These are phyloP conservation scores for Daedaleopsis nitida DNA, from an alignment of 768 basidiomycete genomes.

Conservation along the genomic window DNA sequence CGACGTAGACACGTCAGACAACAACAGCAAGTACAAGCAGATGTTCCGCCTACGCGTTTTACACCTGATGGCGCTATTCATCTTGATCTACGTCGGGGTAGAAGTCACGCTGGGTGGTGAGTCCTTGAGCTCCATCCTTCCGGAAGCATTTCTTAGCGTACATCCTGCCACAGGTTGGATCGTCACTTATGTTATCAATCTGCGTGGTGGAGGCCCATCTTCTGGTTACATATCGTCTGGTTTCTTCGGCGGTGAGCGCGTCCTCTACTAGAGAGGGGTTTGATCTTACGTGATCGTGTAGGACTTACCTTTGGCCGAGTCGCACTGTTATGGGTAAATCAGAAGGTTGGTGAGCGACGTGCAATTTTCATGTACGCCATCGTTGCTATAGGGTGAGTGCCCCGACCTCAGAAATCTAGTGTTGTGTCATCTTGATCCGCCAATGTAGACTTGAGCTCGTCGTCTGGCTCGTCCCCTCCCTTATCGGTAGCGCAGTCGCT, in stretches of 20 bases:
- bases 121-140: conserved; percentile 1
- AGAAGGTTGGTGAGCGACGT: conserved; percentile 40
- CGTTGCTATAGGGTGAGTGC: conserved; percentile 39
- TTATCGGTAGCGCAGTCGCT: conserved; percentile 55
- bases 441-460: conserved; percentile 49
- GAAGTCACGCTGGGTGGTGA: conserved; percentile 40
- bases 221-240: conserved; percentile 54
- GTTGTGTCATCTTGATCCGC: conserved; percentile 24
- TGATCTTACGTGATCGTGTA: conserved; percentile 9
- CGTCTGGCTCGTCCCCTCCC: conserved; percentile 57
- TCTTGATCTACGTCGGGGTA: conserved; percentile 46
- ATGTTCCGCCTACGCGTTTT: conserved; percentile 42
- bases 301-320: conserved; percentile 57
- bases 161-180: conserved; percentile 47
- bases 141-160: background rate
- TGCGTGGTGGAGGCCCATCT: conserved; percentile 46
- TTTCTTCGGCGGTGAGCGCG: conserved; percentile 44
- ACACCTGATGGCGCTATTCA: conserved; percentile 45
- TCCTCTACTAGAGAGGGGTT: background rate
- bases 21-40: conserved; percentile 46
- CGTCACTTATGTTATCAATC: conserved; percentile 50
- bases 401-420: background rate
- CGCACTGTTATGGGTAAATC: conserved; percentile 51
- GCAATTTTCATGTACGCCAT: conserved; percentile 39
- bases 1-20: conserved; percentile 25